phyloP scores from a whole-genome alignment of 345 rosid species.

The Salix exigua region DNA sequence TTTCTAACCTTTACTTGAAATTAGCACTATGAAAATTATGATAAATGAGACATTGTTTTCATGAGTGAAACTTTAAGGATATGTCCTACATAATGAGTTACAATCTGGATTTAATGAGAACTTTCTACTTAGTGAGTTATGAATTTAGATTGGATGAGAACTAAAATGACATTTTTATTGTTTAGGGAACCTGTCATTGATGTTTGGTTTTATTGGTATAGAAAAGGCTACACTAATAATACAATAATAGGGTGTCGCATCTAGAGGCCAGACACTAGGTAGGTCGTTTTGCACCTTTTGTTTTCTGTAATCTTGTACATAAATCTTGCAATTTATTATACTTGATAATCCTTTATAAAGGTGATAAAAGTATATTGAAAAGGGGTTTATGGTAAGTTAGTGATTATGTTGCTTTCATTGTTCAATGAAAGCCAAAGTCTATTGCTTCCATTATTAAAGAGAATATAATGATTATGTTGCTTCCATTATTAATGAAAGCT shows the following conservation, averaged over 20 bases:
- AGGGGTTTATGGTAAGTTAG: neutral
- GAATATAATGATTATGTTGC: too few species aligned
- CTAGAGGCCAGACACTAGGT: fast-evolving
- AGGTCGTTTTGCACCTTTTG: neutral
- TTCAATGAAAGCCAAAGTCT: too few species aligned
- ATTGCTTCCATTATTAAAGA: too few species aligned
- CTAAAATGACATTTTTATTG: neutral
- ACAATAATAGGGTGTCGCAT: fast-evolving
- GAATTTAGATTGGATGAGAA: neutral
- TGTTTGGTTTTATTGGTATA: neutral
- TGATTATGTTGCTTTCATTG: neutral
- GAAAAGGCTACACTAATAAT: fast-evolving
- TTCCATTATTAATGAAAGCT: too few species aligned
- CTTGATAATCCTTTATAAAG: neutral
- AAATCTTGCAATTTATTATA: neutral
- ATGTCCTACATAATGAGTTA: neutral
- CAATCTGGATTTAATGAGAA: too few species aligned
- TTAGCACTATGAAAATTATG: neutral
- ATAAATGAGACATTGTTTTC: too few species aligned
- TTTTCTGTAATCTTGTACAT: too few species aligned
- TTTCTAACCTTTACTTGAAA: neutral
- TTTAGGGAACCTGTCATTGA: fast-evolving
- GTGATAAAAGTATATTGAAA: too few species aligned
- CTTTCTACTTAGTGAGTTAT: neutral
- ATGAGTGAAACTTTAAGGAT: too few species aligned